These are phyloP conservation scores for Chlorella vulgaris DNA, from an alignment of 139 green algal species.

Conservation along the genomic window DNA sequence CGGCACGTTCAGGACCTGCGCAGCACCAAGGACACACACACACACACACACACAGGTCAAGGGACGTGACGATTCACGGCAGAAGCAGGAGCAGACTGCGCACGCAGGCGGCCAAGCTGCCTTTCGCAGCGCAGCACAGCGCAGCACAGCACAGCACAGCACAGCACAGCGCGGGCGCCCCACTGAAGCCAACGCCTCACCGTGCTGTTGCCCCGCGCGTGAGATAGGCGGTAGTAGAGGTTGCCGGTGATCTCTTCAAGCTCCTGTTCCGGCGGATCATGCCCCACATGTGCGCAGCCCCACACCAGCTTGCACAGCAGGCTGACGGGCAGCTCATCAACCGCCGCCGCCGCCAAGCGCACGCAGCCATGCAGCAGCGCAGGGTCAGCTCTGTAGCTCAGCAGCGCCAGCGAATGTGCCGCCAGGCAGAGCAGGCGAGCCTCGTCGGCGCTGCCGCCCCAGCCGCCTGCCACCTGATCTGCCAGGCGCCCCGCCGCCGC, in stretches of 20 bases:
- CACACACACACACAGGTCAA: not conserved
- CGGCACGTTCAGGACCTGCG: constrained; percentile 29
- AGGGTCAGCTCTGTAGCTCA: not conserved
- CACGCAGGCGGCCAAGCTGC: too few species aligned
- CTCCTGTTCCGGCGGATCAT: constrained; percentile 3
- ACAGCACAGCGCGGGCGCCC: too few species aligned
- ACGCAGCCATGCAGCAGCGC: constrained; percentile 7
- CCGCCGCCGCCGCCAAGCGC: not conserved
- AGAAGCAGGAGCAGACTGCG: not conserved
- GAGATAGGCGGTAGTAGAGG: not conserved
- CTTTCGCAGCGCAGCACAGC: not conserved
- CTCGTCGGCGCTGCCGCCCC: not conserved
- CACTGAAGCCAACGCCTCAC: not conserved
- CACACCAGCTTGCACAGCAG: constrained; percentile 39
- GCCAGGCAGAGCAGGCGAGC: constrained; percentile 24
- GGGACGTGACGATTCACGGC: too few species aligned
- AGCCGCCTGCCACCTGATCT: not conserved
- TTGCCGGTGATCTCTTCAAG: constrained; percentile 12
- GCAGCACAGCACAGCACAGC: not conserved
- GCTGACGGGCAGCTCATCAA: not conserved
- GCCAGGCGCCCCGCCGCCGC: not conserved
- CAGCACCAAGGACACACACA: not conserved
- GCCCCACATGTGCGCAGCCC: constrained; percentile 46
- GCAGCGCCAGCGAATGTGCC: not conserved
- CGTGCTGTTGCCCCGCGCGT: constrained; percentile 3